A percentile compares a stretch with the other conserved stretches of the same genome.
Evolutionary conservation across 768 basidiomycete genomes (phyloP).

Genomic region (Lentinus brumalis): DNA sequence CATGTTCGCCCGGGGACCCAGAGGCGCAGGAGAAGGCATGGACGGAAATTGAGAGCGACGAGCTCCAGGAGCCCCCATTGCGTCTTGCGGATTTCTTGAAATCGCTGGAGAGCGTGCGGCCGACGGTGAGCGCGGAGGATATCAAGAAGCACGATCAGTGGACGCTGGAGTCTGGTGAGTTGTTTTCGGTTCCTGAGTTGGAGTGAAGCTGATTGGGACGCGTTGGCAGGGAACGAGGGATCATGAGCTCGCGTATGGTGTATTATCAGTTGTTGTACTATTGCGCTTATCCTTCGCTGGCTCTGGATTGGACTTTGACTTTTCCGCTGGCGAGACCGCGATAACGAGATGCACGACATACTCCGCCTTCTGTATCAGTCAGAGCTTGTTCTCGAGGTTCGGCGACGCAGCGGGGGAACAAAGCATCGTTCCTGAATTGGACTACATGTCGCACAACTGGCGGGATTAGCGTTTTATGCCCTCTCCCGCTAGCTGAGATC

Average conservation of each 20-base stretch:
- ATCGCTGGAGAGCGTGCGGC: conserved; percentile 74
- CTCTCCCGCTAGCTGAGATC: no score
- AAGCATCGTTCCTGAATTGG: no score
- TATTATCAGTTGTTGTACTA: conserved; percentile 15
- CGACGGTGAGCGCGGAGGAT: conserved; percentile 88
- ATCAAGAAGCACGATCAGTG: conserved; percentile 83
- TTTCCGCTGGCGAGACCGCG: no score
- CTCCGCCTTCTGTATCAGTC: no score
- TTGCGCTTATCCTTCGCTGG: conserved; percentile 9
- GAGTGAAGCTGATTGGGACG: background rate
- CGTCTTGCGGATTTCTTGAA: conserved; percentile 79
- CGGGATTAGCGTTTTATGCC: no score
- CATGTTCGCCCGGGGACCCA: conserved; percentile 92
- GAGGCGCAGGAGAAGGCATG: conserved; percentile 86
- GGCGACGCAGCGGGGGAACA: no score
- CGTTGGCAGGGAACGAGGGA: conserved; percentile 29
- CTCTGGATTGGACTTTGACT: background rate
- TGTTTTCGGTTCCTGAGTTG: background rate
- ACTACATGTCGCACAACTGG: no score
- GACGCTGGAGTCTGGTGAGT: conserved; percentile 81
- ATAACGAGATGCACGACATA: no score
- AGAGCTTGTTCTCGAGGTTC: no score
- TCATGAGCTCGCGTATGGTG: conserved; percentile 15
- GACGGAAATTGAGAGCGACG: conserved; percentile 86
- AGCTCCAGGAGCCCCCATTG: conserved; percentile 85